Evolutionary conservation across 495 filamentous ascomycete species (phyloP).

Genomic region (Astrocystis sublimbata): DNA sequence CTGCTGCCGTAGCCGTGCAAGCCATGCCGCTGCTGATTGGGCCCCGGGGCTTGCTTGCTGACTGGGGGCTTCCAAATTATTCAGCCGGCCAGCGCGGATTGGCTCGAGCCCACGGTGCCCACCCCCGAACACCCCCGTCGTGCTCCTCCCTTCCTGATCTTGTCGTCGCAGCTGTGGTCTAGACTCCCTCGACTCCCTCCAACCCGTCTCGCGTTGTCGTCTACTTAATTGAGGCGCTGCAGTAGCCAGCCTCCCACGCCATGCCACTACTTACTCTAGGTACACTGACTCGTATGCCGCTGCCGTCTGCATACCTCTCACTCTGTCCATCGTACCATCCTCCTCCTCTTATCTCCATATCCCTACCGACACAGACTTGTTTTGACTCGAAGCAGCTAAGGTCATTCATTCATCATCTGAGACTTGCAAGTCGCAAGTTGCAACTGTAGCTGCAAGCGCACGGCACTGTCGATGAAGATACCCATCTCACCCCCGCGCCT

Average conservation of each 20-base stretch:
- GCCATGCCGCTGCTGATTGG: conserved; percentile 11
- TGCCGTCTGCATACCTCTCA: too few species aligned
- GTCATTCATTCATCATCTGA: too few species aligned
- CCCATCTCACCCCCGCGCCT: not conserved
- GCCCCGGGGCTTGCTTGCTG: not conserved
- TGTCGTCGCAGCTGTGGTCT: conserved; percentile 5
- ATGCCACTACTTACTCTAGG: not conserved
- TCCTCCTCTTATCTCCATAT: too few species aligned
- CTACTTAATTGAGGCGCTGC: not conserved
- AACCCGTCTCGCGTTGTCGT: conserved; percentile 13
- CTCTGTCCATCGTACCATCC: too few species aligned
- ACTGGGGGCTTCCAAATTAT: conserved; percentile 17
- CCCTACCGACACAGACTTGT: too few species aligned
- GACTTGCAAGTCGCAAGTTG: too few species aligned
- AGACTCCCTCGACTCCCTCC: conserved; percentile 17
- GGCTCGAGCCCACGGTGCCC: conserved; percentile 8
- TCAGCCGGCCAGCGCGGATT: conserved; percentile 21
- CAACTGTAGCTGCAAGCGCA: not conserved
- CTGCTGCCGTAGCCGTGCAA: conserved; percentile 10
- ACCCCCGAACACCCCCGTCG: too few species aligned
- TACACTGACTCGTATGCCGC: not conserved
- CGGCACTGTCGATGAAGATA: not conserved
- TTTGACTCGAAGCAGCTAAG: too few species aligned
- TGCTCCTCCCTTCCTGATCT: not conserved
- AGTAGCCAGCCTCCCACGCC: not conserved